A percentile compares a stretch with the other conserved stretches of the same genome.
Conservation (phyloP, 768 basidiomycete species). For the Termitomyces sp. region DNA sequence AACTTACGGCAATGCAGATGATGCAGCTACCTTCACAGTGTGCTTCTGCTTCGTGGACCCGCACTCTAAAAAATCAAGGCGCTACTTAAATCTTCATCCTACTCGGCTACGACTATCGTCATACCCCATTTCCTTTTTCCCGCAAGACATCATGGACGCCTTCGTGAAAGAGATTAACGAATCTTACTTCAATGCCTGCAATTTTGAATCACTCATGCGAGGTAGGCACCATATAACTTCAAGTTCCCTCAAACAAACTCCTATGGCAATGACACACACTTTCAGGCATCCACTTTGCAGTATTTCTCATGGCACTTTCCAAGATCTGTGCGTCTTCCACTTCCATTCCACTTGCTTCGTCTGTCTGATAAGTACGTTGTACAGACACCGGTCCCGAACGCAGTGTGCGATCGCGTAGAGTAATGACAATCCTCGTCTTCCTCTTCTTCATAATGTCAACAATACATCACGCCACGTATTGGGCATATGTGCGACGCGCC, state of each 20-base stretch:
- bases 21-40: background rate
- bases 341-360: background rate
- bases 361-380: background rate
- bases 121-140: background rate
- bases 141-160: background rate
- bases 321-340: conserved; percentile 10
- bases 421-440: conserved; percentile 14
- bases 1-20: background rate
- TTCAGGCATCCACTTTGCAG: conserved; percentile 13
- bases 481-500: conserved; percentile 14
- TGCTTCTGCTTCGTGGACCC: background rate
- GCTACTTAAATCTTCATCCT: background rate
- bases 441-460: conserved; percentile 16
- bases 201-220: conserved; percentile 17
- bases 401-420: conserved; percentile 5
- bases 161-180: conserved; percentile 13
- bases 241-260: too few species aligned
- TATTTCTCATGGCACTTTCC: conserved; percentile 11
- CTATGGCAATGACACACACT: background rate
- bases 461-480: conserved; percentile 13
- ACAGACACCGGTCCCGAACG: conserved; percentile 13
- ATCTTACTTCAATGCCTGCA: conserved; percentile 16
- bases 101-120: background rate
- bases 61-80: too few species aligned
- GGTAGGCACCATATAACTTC: conserved; percentile 2